Evolutionary conservation across 2,329 filamentous ascomycete genomes (phyloP), one percentile per base, ranked within the genome.

Genomic region (Aspergillus viridinutans): DNA sequence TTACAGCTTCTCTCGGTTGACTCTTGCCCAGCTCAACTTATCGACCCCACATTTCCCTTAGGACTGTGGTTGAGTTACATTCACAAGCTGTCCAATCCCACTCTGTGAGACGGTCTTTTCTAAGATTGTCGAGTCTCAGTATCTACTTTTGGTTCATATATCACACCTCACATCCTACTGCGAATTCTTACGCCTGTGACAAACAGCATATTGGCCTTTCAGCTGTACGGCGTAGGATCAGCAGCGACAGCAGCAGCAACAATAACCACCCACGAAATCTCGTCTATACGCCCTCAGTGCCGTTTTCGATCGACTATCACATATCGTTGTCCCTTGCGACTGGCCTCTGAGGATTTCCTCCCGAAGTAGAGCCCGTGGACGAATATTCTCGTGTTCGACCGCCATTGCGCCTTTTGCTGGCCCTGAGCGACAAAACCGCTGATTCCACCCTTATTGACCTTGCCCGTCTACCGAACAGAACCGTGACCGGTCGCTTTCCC

Each of bases 221-320:
- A 54, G 58, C 54, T 59, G 53, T 59, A 55, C 59, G 58, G 45
- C 48, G 17, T 48, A 48, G 56, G 48, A 59, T 49, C 56, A 55
- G 55, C 51, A 56, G 49, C 55, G 38, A 21, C 49, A 49, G 35
- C 57, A 47, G 50, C 35, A 45, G 21, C 35, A 32, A 9, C 50
- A 23, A 3, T 14, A n/a, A 25, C 26, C 14, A 49, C 23, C 17
- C 28, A 14, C 29, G 12, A 4, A 26, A 29, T 49, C 23, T 49
- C 21, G 4, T 4, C 10, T 20, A 52, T 38, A 25, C 20, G 17
- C 12, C 38, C 21, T 14, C 29, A 17, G 50, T 25, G 38, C 10
- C 21, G 45, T 28, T 26, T 25, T 26, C 38, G 26, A 20, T 25
- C 50, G 38, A 43, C 23, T 28, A 42, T 23, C 49, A 23, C n/a